phyloP scores from a whole-genome alignment of 768 basidiomycete genomes.

The Boletellus ananiceps region DNA sequence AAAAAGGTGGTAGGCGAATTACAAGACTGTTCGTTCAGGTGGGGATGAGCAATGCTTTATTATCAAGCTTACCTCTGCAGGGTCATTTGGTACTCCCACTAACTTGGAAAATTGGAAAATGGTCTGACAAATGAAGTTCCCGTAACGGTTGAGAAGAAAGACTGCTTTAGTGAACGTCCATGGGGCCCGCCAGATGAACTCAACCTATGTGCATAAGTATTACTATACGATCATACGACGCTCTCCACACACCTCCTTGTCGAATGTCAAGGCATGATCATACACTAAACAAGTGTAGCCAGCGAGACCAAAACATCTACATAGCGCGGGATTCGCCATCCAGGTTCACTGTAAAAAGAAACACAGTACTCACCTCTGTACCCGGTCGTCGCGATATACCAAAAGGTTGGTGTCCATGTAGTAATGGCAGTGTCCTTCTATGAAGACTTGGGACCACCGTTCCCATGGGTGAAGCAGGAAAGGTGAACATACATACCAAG shows the following conservation, averaged over 20 bases:
- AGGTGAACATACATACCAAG: too few species aligned
- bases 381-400: too few species aligned
- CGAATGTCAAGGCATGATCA: conserved; percentile 5
- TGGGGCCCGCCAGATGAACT: conserved; percentile 16
- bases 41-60: neutral
- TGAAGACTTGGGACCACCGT: too few species aligned
- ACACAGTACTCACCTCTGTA: too few species aligned
- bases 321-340: too few species aligned
- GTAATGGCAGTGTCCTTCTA: too few species aligned
- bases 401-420: too few species aligned
- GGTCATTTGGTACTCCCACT: neutral
- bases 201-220: conserved; percentile 1
- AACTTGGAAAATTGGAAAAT: conserved; percentile 4
- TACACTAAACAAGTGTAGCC: too few species aligned
- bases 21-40: conserved; percentile 6
- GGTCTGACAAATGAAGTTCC: conserved; percentile 13
- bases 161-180: conserved; percentile 7
- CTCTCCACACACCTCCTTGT: conserved; percentile 11
- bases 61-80: neutral
- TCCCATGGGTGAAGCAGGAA: too few species aligned
- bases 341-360: too few species aligned
- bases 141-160: conserved; percentile 18
- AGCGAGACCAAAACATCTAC: too few species aligned
- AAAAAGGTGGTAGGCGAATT: neutral
- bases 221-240: neutral